These are phyloP conservation scores for Ustilago trichophora DNA, from an alignment of 1,284 basidiomycete species.

Conservation along the genomic window DNA sequence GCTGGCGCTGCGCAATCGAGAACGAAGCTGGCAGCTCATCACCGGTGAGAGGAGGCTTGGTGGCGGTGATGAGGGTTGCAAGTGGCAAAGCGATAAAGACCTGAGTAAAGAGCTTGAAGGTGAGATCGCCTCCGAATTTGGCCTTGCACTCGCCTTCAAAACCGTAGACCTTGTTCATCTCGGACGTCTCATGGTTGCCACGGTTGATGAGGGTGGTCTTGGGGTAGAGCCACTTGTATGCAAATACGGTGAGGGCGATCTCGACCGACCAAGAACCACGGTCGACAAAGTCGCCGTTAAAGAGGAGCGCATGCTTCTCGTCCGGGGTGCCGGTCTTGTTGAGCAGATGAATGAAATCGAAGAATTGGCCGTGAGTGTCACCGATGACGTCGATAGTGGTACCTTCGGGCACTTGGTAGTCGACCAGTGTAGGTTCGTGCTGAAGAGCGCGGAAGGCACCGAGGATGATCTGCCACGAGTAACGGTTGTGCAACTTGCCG, in stretches of 20 bases:
- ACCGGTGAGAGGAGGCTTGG: constrained; percentile 71
- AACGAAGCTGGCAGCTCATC: constrained; percentile 48
- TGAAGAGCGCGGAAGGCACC: constrained; percentile 81
- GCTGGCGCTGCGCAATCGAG: constrained; percentile 56
- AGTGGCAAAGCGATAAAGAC: constrained; percentile 72
- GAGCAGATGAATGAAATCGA: constrained; percentile 88
- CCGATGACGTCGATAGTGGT: constrained; percentile 69
- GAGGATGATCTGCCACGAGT: constrained; percentile 93
- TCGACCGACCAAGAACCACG: constrained; percentile 97
- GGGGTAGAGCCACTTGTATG: constrained; percentile 81
- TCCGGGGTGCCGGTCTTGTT: constrained; percentile 76
- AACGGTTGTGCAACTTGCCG: constrained; percentile 78
- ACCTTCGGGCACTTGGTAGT: constrained; percentile 79
- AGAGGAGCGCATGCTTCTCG: constrained; percentile 59
- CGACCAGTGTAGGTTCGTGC: constrained; percentile 83
- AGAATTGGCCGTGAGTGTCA: constrained; percentile 73
- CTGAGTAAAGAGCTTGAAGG: constrained; percentile 65
- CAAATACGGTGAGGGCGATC: constrained; percentile 90
- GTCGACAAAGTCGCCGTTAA: constrained; percentile 74
- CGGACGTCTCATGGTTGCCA: constrained; percentile 96
- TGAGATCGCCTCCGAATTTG: constrained; percentile 62
- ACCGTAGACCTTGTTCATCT: constrained; percentile 74
- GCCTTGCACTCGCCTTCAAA: constrained; percentile 93
- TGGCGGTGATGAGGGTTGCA: constrained; percentile 82
- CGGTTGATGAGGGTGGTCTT: constrained; percentile 70